phyloP scores from a whole-genome alignment of 257 asterid genomes.

The Eucommia ulmoides region DNA sequence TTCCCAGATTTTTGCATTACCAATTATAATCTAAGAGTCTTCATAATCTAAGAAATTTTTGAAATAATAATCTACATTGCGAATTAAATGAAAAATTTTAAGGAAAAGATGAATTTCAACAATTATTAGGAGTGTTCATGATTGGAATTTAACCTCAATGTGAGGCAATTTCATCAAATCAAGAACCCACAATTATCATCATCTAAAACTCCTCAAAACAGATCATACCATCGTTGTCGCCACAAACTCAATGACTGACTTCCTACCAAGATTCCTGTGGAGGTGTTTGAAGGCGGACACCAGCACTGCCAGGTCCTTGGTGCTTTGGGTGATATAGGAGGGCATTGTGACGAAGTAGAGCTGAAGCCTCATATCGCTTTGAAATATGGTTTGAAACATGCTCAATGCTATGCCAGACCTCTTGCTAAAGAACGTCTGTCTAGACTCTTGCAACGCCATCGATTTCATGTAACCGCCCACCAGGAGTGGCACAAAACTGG shows the following conservation, averaged over 20 bases:
- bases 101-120: too few relatives aligned
- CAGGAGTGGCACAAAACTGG: conserved; percentile 8
- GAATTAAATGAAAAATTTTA: too few relatives aligned
- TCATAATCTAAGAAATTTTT: too few relatives aligned
- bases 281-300: conserved; percentile 6
- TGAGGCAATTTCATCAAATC: too few relatives aligned
- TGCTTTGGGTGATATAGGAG: conserved; percentile 6
- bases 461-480: conserved; percentile 9
- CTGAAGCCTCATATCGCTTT: conserved; percentile 7
- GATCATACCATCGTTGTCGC: too few relatives aligned
- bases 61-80: too few relatives aligned
- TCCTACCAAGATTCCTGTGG: not conserved
- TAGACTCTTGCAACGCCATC: not conserved
- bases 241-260: conserved; percentile 5
- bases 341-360: conserved; percentile 4
- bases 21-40: too few relatives aligned
- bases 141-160: too few relatives aligned
- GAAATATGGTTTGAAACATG: conserved; percentile 3
- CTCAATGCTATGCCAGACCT: conserved; percentile 6
- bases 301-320: conserved; percentile 6
- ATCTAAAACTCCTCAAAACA: too few relatives aligned
- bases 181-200: too few relatives aligned
- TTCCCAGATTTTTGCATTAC: too few relatives aligned
- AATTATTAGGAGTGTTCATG: too few relatives aligned
- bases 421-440: conserved; percentile 5